Percentiles rank a stretch among this genome's conserved stretches.
Conservation (phyloP, 495 filamentous ascomycete genomes). For the Astrothelium subdiscretum region DNA sequence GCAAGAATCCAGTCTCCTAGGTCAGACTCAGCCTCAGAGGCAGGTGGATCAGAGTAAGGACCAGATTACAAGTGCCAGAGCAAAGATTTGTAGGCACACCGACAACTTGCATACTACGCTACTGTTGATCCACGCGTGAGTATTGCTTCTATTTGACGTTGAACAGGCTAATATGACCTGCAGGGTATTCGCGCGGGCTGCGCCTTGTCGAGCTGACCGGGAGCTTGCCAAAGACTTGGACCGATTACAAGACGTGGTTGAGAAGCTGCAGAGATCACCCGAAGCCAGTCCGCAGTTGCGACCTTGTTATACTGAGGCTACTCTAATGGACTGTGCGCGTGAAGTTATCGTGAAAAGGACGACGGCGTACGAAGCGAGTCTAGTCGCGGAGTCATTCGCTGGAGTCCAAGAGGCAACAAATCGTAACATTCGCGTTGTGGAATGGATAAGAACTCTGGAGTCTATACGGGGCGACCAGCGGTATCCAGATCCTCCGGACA, state of each 20-base stretch:
- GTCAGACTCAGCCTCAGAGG: constrained; percentile 9
- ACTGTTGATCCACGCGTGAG: constrained; percentile 15
- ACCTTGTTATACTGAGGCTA: constrained; percentile 9
- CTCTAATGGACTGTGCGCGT: constrained; percentile 9
- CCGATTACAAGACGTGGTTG: constrained; percentile 7
- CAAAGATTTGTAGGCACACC: constrained; percentile 8
- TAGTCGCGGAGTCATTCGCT: constrained; percentile 3
- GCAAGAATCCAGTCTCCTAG: constrained; percentile 5
- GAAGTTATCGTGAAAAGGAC: constrained; percentile 11
- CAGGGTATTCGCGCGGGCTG: constrained; percentile 9
- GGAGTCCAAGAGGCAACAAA: constrained; percentile 8
- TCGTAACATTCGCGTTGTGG: constrained; percentile 9
- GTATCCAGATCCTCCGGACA: constrained; percentile 5
- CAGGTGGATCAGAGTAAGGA: constrained; percentile 6
- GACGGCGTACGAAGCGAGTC: constrained; percentile 6
- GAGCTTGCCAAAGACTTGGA: constrained; percentile 8
- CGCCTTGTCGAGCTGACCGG: constrained; percentile 7
- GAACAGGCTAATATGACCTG: constrained; percentile 5
- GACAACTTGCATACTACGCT: constrained; percentile 11
- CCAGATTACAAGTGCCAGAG: constrained; percentile 4
- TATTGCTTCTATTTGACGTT: constrained; percentile 2
- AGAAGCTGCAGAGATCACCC: constrained; percentile 12
- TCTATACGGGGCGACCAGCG: constrained; percentile 8
- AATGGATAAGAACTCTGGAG: constrained; percentile 12
- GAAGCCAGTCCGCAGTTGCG: constrained; percentile 8